Evolutionary conservation across 106 monocot genomes (phyloP).

Genomic region (Triglochin maritima): DNA sequence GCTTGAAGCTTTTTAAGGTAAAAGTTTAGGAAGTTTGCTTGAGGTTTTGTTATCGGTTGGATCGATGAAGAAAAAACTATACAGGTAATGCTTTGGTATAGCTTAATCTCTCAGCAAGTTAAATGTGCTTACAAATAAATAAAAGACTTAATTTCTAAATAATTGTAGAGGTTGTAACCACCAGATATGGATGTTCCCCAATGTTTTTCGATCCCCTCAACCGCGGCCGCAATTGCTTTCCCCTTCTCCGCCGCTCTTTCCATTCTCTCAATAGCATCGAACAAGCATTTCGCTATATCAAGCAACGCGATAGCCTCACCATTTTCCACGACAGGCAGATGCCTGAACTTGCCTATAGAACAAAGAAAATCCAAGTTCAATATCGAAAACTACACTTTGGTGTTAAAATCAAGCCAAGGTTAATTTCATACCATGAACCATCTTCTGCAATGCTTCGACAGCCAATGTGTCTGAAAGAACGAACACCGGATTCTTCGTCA

Average conservation of each 20-base stretch:
- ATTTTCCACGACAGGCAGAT: conserved; percentile 9
- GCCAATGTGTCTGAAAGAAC: conserved; percentile 71
- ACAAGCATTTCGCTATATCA: conserved; percentile 79
- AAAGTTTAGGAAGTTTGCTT: too few species aligned
- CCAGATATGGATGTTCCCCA: conserved; percentile 62
- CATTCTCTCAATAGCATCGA: conserved; percentile 81
- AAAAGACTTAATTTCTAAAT: neutral
- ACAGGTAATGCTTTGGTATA: too few species aligned
- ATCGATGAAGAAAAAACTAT: too few species aligned
- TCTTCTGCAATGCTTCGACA: conserved; percentile 77
- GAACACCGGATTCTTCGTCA: conserved; percentile 72
- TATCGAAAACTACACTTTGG: neutral
- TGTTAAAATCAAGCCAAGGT: neutral
- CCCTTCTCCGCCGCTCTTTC: conserved; percentile 82
- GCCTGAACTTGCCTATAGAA: conserved; percentile 74
- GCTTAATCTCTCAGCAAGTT: too few species aligned
- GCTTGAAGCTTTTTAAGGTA: too few species aligned
- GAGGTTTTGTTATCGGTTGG: too few species aligned
- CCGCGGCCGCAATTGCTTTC: conserved; percentile 71
- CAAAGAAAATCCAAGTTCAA: neutral
- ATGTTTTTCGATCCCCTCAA: conserved; percentile 66
- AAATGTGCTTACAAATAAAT: too few species aligned
- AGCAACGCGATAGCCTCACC: conserved; percentile 72
- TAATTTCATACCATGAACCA: conserved; percentile 71
- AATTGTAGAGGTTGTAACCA: conserved; percentile 6